Conservation (phyloP, 306 rosid genomes). For the Medicago truncatula region MtrunA17r5.0-ANR NC_053045.1:45391501-45392000, state of each 20-base stretch:
- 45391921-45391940: constrained; percentile 51
- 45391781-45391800: constrained; percentile 74
- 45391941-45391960: constrained; percentile 22
- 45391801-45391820: constrained; percentile 47
- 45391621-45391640: constrained; percentile 12
- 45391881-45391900: constrained; percentile 46
- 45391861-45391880: constrained; percentile 60
- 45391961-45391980: no score
- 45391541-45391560: constrained; percentile 36
- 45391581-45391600: constrained; percentile 33
- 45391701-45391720: constrained; percentile 31
- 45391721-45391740: constrained; percentile 43
- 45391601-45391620: constrained; percentile 7
- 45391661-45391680: constrained; percentile 24
- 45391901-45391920: constrained; percentile 55
- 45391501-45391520: neutral
- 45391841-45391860: constrained; percentile 44
- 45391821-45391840: constrained; percentile 58
- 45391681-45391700: constrained; percentile 26
- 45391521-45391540: constrained; percentile 35
- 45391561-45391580: constrained; percentile 15
- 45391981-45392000: no score
- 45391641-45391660: constrained; percentile 10
- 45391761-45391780: constrained; percentile 58
- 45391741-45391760: constrained; percentile 39